Evolutionary conservation across 139 green algal species (phyloP), one percentile per base, ranked within the genome.

Genomic region (Haematococcus lacustris): DNA sequence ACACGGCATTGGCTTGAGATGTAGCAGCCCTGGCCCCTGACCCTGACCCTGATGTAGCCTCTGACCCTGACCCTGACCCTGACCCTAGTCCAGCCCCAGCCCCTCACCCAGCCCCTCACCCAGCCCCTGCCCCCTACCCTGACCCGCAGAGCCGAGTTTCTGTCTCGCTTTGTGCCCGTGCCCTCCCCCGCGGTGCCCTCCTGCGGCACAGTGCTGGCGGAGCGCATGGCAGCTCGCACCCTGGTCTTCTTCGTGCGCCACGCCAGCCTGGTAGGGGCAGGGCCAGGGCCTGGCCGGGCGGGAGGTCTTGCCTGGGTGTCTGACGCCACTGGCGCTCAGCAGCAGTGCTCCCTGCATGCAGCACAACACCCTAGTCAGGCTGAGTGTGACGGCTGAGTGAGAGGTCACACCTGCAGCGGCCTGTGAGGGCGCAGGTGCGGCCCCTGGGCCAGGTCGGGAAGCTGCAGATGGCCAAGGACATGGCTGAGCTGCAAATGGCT

Each of bases 241-340:
- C 78, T 98, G 34, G 76, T 92, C 47, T 91, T 97, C 72, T 97
- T 94, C 47, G 86, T 98, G 67, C 87, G 93, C 0, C 91, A 98
- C 65, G 93, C 88, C 4, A 76, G 86, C 21, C 85, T 98, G 64
- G 74, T 97, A 67, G 78, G 91, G 13, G 82, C 93, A 79, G n/a
- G n/a, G n/a, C n/a, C n/a, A n/a, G n/a, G n/a, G n/a, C n/a, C n/a
- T n/a, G n/a, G 47, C 1, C 37, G 2, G 71, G 70, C 43, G 84
- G n/a, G n/a, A n/a, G n/a, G n/a, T n/a, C n/a, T n/a, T n/a, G n/a
- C n/a, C n/a, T n/a, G n/a, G n/a, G n/a, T n/a, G n/a, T n/a, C n/a
- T n/a, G n/a, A n/a, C n/a, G n/a, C n/a, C n/a, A n/a, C n/a, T n/a
- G n/a, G n/a, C n/a, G n/a, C n/a, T n/a, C n/a, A n/a, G n/a, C n/a